Evolutionary conservation across 2,329 filamentous ascomycete genomes (phyloP), one percentile per base, ranked within the genome.

Genomic region (Cytospora mali): DNA sequence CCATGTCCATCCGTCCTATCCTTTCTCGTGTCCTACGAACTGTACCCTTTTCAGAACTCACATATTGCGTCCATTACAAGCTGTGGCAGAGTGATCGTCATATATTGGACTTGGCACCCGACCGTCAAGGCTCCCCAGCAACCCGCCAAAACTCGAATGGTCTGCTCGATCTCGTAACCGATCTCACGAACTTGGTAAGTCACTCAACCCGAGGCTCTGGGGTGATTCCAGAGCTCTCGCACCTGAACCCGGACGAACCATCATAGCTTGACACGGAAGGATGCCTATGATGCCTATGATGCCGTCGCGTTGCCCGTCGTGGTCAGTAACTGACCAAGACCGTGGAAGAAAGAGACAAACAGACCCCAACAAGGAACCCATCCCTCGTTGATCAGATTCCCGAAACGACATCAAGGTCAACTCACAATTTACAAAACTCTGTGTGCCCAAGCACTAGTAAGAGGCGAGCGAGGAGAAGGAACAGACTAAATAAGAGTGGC

Each of bases 381-480:
- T n/a, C n/a, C n/a, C n/a, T n/a, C n/a, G 42, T 23, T 46, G 39
- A 9, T 46, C 42, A 3, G 23, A 9, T 11, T 46, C n/a, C 42
- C 42, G 39, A 16, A 46, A 46, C n/a, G 9, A n/a, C 42, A 54
- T n/a, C 50, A 60, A 35, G 18, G 7, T 54, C 35, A 42, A 25
- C 16, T 42, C 58, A 27, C 46, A 28, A n/a, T 51, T n/a, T 14
- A 49, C 50, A 49, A 27, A 27, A 16, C n/a, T n/a, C 21, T 52
- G 49, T 59, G 57, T 52, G 35, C 52, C 42, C n/a, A 46, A 49
- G 31, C 21, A 48, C 60, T 46, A 62, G 60, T 18, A 35, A 42
- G 54, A 46, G 54, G 42, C 48, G 53, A 51, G 23, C 46, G n/a
- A 28, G 14, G 13, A 42, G 49, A 33, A 42, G 52, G 56, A 55